Percentiles rank a stretch among this genome's conserved stretches.
Conservation (phyloP, 768 basidiomycete species). For the Suillus subalutaceus region DNA sequence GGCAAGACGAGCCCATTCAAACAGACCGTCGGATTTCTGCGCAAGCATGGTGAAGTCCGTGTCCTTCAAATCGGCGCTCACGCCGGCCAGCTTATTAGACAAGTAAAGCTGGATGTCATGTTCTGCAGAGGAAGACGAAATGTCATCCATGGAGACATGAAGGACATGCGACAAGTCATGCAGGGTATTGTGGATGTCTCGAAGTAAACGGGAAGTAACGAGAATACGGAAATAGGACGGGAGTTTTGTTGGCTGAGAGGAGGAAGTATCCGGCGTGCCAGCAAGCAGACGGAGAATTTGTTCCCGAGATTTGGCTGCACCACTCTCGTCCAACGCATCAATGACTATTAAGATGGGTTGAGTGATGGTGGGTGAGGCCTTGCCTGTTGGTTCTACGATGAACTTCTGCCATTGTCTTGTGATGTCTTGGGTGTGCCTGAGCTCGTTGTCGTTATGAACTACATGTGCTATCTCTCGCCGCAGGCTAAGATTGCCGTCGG, state of each 20-base stretch:
- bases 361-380: constrained; percentile 10
- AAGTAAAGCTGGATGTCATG: constrained; percentile 1
- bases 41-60: neutral
- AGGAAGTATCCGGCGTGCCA: neutral
- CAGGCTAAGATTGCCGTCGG: constrained; percentile 16
- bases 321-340: constrained; percentile 42
- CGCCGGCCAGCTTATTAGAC: neutral
- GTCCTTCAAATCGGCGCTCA: neutral
- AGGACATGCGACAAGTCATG: neutral
- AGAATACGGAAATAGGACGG: constrained; percentile 4
- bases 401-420: constrained; percentile 21
- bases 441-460: constrained; percentile 12
- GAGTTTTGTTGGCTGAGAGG: neutral
- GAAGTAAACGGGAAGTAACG: constrained; percentile 36
- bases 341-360: constrained; percentile 33
- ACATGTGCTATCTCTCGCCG: constrained; percentile 1
- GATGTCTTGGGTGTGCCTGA: constrained; percentile 1
- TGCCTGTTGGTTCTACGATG: constrained; percentile 20
- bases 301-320: constrained; percentile 19
- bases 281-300: constrained; percentile 26
- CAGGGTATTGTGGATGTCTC: constrained; percentile 24
- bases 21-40: constrained; percentile 22
- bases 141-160: constrained; percentile 5
- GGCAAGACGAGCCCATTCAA: constrained; percentile 25
- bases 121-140: neutral